Percentiles rank a stretch among this genome's conserved stretches.
Evolutionary conservation across 495 filamentous ascomycete species (phyloP).

Genomic region (Xylaria scruposa): DNA sequence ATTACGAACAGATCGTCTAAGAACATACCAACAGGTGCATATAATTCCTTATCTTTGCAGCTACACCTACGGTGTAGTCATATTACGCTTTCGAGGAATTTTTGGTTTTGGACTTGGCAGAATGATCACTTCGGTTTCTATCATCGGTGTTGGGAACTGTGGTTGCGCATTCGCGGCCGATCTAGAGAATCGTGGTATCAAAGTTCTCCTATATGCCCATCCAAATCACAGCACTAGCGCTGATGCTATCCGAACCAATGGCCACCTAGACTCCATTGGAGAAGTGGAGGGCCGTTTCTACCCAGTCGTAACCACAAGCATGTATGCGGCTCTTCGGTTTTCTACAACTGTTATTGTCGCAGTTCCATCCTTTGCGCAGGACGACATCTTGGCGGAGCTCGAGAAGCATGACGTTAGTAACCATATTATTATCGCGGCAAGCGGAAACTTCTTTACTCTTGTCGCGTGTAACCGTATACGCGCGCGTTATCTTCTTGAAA

Average conservation of each 20-base stretch:
- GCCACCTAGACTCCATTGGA: not conserved
- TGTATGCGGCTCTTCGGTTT: not conserved
- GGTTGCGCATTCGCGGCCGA: constrained; percentile 1
- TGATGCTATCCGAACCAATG: not conserved
- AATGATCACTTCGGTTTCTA: not conserved
- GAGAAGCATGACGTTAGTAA: not conserved
- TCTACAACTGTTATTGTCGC: not conserved
- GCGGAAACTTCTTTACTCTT: not conserved
- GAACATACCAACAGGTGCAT: not conserved
- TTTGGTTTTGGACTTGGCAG: not conserved
- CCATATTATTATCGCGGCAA: not conserved
- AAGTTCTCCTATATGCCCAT: not conserved
- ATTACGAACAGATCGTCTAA: not conserved
- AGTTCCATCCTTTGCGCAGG: not conserved
- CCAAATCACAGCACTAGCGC: not conserved
- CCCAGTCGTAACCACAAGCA: not conserved
- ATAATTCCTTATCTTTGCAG: not conserved
- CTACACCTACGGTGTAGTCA: not conserved
- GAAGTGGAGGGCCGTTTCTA: constrained; percentile 1
- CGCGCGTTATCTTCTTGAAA: not conserved
- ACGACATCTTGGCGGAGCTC: not conserved
- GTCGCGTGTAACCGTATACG: not conserved
- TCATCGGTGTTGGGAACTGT: not conserved
- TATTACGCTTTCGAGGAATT: not conserved
- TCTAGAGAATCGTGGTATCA: not conserved